Evolutionary conservation across 805 yeast genomes (phyloP).

Genomic region (Myxozyma neotropica): DNA sequence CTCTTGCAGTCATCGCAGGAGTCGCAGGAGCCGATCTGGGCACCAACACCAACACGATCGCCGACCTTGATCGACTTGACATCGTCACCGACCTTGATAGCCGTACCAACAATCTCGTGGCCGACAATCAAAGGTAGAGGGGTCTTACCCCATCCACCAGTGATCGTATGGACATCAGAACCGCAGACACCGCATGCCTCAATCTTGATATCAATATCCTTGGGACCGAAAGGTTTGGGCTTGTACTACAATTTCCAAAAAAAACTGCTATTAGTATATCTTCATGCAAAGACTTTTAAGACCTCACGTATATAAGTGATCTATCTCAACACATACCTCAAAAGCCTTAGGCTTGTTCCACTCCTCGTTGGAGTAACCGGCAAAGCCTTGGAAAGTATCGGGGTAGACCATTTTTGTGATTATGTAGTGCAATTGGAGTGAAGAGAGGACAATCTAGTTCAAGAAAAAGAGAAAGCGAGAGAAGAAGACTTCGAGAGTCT

Average conservation of each 20-base stretch:
- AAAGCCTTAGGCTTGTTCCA: constrained; percentile 33
- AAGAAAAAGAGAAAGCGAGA: not conserved
- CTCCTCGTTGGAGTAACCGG: constrained; percentile 40
- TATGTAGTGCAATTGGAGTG: not conserved
- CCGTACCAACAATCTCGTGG: constrained; percentile 48
- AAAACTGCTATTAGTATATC: not conserved
- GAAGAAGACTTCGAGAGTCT: not conserved
- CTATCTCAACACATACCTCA: constrained; percentile 17
- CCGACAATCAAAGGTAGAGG: constrained; percentile 50
- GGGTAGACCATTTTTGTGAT: constrained; percentile 51
- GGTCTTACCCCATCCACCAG: constrained; percentile 54
- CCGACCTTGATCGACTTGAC: constrained; percentile 59
- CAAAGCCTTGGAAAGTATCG: constrained; percentile 63
- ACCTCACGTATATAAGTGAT: too few species aligned
- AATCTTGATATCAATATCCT: constrained; percentile 48
- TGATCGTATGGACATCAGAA: constrained; percentile 55
- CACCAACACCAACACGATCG: constrained; percentile 79
- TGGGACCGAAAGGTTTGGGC: constrained; percentile 36
- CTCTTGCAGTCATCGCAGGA: constrained; percentile 60
- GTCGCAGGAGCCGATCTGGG: constrained; percentile 63
- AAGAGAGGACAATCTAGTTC: not conserved
- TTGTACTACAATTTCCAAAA: constrained; percentile 18
- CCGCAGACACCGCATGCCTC: constrained; percentile 59
- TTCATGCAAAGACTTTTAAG: not conserved
- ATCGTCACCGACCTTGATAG: constrained; percentile 54